Conservation (phyloP, 176 grass and related monocot species). For the Phoenix roebelenii region DNA sequence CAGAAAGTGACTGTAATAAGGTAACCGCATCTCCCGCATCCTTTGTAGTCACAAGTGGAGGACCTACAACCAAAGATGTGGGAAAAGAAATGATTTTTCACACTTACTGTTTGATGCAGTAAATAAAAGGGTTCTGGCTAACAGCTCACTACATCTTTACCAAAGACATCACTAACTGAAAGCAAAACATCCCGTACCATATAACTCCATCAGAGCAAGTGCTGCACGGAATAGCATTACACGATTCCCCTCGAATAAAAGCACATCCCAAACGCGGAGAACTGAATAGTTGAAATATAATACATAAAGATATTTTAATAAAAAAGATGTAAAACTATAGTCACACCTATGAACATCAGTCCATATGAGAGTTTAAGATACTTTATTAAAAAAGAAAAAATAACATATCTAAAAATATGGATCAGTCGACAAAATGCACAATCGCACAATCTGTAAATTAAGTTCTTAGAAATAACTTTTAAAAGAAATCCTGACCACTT, state of each 20-base stretch:
- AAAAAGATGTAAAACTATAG: background rate
- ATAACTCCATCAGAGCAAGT: slow-evolving; percentile 92
- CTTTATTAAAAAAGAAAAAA: background rate
- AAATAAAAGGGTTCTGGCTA: no score
- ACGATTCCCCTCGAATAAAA: slow-evolving; percentile 89
- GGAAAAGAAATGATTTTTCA: background rate
- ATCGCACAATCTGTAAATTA: no score
- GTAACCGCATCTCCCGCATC: slow-evolving; percentile 98
- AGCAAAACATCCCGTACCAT: slow-evolving; percentile 57
- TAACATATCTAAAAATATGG: background rate
- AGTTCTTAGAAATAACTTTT: no score
- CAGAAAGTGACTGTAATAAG: slow-evolving; percentile 84
- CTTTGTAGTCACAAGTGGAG: slow-evolving; percentile 89
- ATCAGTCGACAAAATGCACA: no score
- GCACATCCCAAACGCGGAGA: slow-evolving; percentile 97
- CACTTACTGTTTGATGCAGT: no score
- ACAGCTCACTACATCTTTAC: no score
- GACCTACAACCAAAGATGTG: slow-evolving; percentile 43
- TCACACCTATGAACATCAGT: slow-evolving; percentile 9
- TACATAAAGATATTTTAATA: background rate
- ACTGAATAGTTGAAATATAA: slow-evolving; percentile 53
- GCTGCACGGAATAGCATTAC: slow-evolving; percentile 87
- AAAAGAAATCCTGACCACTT: slow-evolving; percentile 71
- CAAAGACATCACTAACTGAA: background rate
- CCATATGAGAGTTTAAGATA: background rate